Percentiles rank a stretch among this genome's conserved stretches.
Conservation (phyloP, 176 grass and related monocot species). For the Aechmea fasciata region DNA sequence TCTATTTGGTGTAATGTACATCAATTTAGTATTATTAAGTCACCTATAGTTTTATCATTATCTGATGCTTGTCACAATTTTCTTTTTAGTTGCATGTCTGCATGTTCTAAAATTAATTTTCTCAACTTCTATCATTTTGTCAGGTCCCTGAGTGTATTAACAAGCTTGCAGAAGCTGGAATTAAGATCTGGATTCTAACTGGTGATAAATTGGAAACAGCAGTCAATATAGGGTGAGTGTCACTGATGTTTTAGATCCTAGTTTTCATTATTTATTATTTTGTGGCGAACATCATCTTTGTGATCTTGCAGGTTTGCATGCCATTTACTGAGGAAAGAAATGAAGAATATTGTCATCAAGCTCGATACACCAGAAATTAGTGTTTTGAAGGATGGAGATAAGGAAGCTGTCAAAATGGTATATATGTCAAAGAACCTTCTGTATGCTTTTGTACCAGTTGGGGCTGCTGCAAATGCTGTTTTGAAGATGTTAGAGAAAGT, state of each 20-base stretch:
- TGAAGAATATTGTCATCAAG: slow-evolving; percentile 86
- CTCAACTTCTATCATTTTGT: too few relatives aligned
- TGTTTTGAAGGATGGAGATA: slow-evolving; percentile 50
- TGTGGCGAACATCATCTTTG: neutral
- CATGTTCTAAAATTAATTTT: too few relatives aligned
- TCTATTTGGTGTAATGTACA: neutral
- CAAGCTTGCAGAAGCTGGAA: slow-evolving; percentile 94
- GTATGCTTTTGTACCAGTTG: neutral
- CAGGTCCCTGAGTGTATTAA: slow-evolving; percentile 95
- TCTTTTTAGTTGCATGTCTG: too few relatives aligned
- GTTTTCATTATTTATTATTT: slow-evolving; percentile 2
- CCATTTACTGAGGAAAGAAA: slow-evolving; percentile 83
- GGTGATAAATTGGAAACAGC: slow-evolving; percentile 98
- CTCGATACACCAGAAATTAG: slow-evolving; percentile 57
- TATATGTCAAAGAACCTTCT: neutral
- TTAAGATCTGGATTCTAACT: slow-evolving; percentile 95
- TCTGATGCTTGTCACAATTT: too few relatives aligned
- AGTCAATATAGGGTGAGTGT: slow-evolving; percentile 75
- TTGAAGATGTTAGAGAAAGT: too few relatives aligned
- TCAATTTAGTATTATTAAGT: too few relatives aligned
- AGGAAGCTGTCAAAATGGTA: slow-evolving; percentile 26
- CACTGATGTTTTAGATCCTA: neutral
- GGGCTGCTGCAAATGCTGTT: too few relatives aligned
- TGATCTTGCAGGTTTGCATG: slow-evolving; percentile 62
- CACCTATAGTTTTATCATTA: too few relatives aligned